Base-by-base conservation (phyloP, 345 rosid genomes). In the Passiflora organensis region DNA sequence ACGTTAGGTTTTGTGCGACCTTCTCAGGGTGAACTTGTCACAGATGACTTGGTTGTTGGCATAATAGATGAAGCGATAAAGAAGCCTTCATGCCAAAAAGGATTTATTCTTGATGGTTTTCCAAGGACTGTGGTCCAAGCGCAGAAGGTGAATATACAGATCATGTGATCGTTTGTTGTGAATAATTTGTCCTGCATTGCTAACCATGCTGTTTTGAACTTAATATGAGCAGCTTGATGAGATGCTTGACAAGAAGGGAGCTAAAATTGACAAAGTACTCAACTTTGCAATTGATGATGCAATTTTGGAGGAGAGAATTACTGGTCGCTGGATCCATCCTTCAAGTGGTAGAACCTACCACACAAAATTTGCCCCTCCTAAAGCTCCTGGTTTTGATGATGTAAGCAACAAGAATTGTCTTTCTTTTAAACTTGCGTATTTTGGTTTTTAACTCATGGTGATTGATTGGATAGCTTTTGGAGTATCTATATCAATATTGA, bases 321-420 rank as follows among this genome's bases (percentile, higher is more conserved):
- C 96, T 17, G 96, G 94, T 47, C 85, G 98, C 67, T 91, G 96
- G 98, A 81, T 91, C 56, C 98, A 91, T 62, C 95, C 98, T 72
- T 77, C 87, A 11, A 91, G 98, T 78, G 96, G 98, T 36, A 86
- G 96, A 72, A 76, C 87, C 51, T 91, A 88, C 58, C 98, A 88
- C 60, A 76, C 85, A 9, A 91, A 82, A 66, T 91, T 80, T 50
- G 84, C 95, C 15, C 96, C 98, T 74, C 83, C 96, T 20, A 86
- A 86, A 81, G 81, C 59, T 71, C 80, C 80, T 0, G 95, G 94
- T 8, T 42, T 72, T 12, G 98, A 93, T 66, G 99, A 91, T 84
- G 98, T 91, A 80, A 88, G 32, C 43, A 43, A 63, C 21, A 10
- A 16, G 17, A 51, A 36, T 15, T 17, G 36, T 51, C 58, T 62